Evolutionary conservation across 129 eudicot genomes (phyloP), one percentile per base, ranked within the genome.

Genomic region (Centrapalus pauciflorus): DNA sequence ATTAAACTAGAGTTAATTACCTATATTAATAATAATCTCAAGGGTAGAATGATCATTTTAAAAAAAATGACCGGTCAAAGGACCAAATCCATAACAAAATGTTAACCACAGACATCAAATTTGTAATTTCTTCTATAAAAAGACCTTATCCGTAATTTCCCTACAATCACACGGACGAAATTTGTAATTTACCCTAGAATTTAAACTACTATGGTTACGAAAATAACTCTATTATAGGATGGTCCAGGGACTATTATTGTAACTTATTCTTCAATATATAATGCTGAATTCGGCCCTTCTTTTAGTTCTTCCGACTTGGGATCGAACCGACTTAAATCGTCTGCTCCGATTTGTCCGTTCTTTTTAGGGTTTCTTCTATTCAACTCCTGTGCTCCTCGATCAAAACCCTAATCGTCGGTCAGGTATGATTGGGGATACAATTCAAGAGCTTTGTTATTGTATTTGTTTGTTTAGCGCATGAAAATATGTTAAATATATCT

Each of bases 321-420:
- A 45, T 29, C 52, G 45, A 69, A 56, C 80, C 49, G 76, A 75
- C 77, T 57, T 26, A n/a, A 14, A 37, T 7, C 12, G 40, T 61
- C 3, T 34, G 67, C 74, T 76, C 34, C 34, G 69, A 72, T 76
- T 71, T 49, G 61, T 48, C 82, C 77, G 55, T 40, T 4, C 51
- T 14, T 63, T 72, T 66, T 81, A 72, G 82, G 86, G 86, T 77
- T 81, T 77, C 70, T 55, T 8, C 34, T 12, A 11, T 60, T 32
- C 54, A 14, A 20, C 30, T 46, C 40, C 19, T 6, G 23, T 5
- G 1, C 10, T 7, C 38, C 19, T 56, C 43, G 32, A 33, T 69
- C 70, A n/a, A 73, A 81, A 73, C 86, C 90, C 84, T 77, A 67
- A 76, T 62, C 50, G 4, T 58, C 79, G 76, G 86, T 46, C 86